Base-by-base conservation (phyloP, 805 yeast species). In the Candida patagonica region DNA sequence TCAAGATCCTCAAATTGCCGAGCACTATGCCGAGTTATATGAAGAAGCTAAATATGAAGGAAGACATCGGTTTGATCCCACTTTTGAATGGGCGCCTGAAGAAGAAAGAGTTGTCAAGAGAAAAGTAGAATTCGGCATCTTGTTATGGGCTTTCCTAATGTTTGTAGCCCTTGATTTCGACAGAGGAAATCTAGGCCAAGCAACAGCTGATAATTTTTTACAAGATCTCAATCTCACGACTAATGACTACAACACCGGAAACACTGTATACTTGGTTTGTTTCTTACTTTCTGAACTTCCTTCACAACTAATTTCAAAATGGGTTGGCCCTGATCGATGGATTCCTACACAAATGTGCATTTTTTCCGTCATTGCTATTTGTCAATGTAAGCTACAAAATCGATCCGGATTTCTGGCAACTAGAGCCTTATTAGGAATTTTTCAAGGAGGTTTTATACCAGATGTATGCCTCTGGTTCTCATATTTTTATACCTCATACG, bases 231-330 rank as follows among this genome's bases (percentile, higher is more conserved):
- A 61, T 1, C 49, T 78, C 51, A 68, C 69, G 20, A 74, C 80
- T 15, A 60, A 72, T 48, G 73, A 78, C 43, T 76, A 68, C 55
- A 79, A 79, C 53, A 51, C 63, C 26, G 85, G 81, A 17, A 69
- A 64, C 46, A 76, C 82, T 1, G 61, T 79, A 25, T 71, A 70
- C 48, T 62, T 68, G 40, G 63, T 73, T 3, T 65, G 73, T 29
- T 79, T 79, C 51, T 57, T 79, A 36, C 52, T 62, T n/a, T 73
- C 80, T 12, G 86, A 79, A 53, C 58, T 79, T 8, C 86, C 86
- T 0, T 77, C 84, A 3, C 83, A 78, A 52, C 61, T 78, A 48
- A 59, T 79, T 34, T 72, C 80, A 8, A 77, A 78, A 51, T 67
- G 65, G 34, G 41, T 79, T 20, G 87, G 86, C 8, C 73, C 81